These are phyloP conservation scores for Fusarium falciforme DNA, from an alignment of 2,329 filamentous ascomycete species.

Conservation along the genomic window DNA sequence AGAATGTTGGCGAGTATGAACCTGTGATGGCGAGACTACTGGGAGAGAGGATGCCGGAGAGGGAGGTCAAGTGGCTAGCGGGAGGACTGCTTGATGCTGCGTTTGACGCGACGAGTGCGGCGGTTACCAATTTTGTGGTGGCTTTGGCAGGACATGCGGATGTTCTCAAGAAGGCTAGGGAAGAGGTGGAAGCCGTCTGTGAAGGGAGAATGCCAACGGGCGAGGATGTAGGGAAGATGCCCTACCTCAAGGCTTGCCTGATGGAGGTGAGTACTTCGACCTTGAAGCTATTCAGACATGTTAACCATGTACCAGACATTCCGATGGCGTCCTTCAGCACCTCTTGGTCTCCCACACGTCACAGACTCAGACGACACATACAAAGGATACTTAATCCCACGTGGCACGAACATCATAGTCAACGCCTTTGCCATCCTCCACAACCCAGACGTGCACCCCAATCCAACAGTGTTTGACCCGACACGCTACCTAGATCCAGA, in stretches of 20 bases:
- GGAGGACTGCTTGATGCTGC: constrained; percentile 40
- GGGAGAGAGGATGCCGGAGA: constrained; percentile 32
- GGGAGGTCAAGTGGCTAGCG: constrained; percentile 34
- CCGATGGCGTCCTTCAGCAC: constrained; percentile 55
- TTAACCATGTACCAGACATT: constrained; percentile 31
- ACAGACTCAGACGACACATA: constrained; percentile 61
- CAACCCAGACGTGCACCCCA: constrained; percentile 37
- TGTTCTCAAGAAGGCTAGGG: constrained; percentile 28
- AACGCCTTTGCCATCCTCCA: constrained; percentile 48
- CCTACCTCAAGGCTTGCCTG: constrained; percentile 42
- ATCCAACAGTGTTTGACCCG: constrained; percentile 43
- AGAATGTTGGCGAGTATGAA: constrained; percentile 10
- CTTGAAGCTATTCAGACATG: neutral
- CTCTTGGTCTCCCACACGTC: constrained; percentile 59
- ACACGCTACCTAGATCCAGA: constrained; percentile 40
- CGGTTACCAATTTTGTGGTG: constrained; percentile 34
- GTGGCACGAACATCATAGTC: constrained; percentile 56
- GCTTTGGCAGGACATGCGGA: constrained; percentile 37
- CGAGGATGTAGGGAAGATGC: constrained; percentile 37
- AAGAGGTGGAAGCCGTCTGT: constrained; percentile 38
- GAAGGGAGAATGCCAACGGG: constrained; percentile 43
- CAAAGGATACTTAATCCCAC: constrained; percentile 60
- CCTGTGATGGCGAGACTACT: constrained; percentile 30
- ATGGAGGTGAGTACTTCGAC: constrained; percentile 27
- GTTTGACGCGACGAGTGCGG: constrained; percentile 40